Percentiles rank a stretch among this genome's conserved stretches.
Conservation (phyloP, 306 rosid species). For the Trifolium fragiferum region DNA sequence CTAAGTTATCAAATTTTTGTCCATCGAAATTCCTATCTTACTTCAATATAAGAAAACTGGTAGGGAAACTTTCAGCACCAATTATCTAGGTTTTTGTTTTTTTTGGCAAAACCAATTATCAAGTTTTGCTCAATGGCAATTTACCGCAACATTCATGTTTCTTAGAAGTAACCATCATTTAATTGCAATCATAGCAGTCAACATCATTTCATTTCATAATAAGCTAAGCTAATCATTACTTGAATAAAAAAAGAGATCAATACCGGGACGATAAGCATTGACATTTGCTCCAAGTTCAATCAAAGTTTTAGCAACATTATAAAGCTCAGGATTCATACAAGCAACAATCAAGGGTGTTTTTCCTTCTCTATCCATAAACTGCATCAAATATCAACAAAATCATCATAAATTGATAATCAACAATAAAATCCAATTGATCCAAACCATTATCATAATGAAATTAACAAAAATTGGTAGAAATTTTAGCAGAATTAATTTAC, state of each 20-base stretch:
- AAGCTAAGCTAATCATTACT: neutral
- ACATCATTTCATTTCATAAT: neutral
- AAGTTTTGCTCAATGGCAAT: neutral
- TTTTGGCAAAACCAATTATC: too few species aligned
- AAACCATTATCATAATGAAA: conserved; percentile 17
- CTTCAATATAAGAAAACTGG: neutral
- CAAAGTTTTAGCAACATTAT: conserved; percentile 71
- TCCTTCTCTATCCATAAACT: conserved; percentile 84
- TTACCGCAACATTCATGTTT: conserved; percentile 3
- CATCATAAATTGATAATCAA: conserved; percentile 18
- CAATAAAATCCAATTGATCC: conserved; percentile 38
- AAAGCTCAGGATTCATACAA: conserved; percentile 75
- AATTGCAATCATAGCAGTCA: conserved; percentile 26
- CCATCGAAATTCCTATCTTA: too few species aligned
- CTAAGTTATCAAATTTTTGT: too few species aligned
- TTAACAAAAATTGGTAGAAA: neutral
- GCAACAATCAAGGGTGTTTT: conserved; percentile 91
- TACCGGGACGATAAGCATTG: conserved; percentile 92
- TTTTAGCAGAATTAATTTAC: conserved; percentile 45
- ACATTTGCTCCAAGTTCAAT: conserved; percentile 93
- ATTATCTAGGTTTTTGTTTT: too few species aligned
- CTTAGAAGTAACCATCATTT: conserved; percentile 8
- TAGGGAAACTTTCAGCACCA: neutral
- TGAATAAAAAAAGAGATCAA: neutral
- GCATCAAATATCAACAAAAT: conserved; percentile 40